These are phyloP conservation scores for Penicillium concentricum DNA, from an alignment of 2,329 filamentous ascomycete genomes.

Conservation along the genomic window DNA sequence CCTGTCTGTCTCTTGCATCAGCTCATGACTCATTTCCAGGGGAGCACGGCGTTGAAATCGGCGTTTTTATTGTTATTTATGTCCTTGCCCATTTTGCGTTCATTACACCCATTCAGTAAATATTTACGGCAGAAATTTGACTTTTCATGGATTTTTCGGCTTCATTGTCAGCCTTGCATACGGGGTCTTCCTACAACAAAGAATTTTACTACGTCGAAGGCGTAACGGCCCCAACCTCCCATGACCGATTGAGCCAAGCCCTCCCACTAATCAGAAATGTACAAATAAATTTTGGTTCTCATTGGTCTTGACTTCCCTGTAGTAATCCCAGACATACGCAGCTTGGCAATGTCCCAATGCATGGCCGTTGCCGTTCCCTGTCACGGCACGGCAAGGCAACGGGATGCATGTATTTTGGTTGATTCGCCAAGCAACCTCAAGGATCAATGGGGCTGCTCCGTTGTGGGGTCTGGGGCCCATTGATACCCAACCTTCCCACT, in stretches of 20 bases:
- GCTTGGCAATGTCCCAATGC: background rate
- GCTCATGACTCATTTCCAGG: constrained; percentile 17
- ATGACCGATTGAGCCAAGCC: background rate
- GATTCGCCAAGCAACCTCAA: constrained; percentile 1
- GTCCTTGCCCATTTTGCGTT: background rate
- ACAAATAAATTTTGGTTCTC: background rate
- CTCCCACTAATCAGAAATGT: background rate
- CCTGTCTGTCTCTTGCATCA: constrained; percentile 18
- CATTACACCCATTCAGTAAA: constrained; percentile 1
- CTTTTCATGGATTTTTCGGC: background rate
- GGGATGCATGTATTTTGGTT: background rate
- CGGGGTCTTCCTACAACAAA: background rate
- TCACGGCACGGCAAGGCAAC: background rate
- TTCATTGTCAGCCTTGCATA: background rate
- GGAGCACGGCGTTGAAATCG: constrained; percentile 24
- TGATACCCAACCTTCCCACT: constrained; percentile 1
- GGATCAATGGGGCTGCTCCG: background rate
- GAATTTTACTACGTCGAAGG: background rate
- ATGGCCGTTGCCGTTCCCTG: constrained; percentile 7
- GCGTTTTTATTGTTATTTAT: constrained; percentile 11
- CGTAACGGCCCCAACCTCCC: background rate
- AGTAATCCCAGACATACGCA: background rate
- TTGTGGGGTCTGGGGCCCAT: background rate
- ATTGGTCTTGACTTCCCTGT: background rate
- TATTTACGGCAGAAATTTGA: background rate